Conservation (phyloP, 1,284 basidiomycete species). For the Ganoderma resinaceum region DNA sequence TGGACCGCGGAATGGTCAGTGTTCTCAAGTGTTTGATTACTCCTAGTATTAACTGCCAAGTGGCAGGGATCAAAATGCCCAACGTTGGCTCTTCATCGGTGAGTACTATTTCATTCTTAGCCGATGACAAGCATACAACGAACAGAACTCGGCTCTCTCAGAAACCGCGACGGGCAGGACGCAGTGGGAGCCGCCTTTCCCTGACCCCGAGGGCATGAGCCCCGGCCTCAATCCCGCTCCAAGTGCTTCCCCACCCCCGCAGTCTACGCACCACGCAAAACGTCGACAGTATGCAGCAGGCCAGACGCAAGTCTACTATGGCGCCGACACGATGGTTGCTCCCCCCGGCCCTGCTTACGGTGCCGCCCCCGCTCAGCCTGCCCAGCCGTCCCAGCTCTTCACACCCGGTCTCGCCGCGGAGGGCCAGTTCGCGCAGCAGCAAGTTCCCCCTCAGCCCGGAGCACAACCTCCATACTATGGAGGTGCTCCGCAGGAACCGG, state of each 20-base stretch:
- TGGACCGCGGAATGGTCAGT: conserved; percentile 90
- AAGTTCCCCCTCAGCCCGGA: conserved; percentile 47
- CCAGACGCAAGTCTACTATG: conserved; percentile 88
- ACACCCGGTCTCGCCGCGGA: conserved; percentile 82
- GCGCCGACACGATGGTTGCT: conserved; percentile 49
- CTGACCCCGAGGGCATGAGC: conserved; percentile 47
- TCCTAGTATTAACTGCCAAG: conserved; percentile 22
- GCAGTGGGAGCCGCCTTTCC: conserved; percentile 63
- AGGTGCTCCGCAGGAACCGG: conserved; percentile 49
- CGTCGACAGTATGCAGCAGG: conserved; percentile 91
- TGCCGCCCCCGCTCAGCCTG: conserved; percentile 49
- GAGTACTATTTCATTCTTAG: conserved; percentile 33
- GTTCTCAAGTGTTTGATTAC: conserved; percentile 15
- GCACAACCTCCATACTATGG: conserved; percentile 56
- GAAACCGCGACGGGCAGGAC: conserved; percentile 63
- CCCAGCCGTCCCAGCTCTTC: conserved; percentile 73
- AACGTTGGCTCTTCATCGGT: conserved; percentile 88
- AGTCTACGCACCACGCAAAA: conserved; percentile 55
- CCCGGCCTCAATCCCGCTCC: conserved; percentile 44
- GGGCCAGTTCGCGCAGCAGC: conserved; percentile 67
- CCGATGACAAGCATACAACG: conserved; percentile 1
- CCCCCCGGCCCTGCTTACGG: conserved; percentile 52
- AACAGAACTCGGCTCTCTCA: conserved; percentile 32
- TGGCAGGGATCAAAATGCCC: conserved; percentile 79
- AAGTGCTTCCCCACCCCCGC: conserved; percentile 48